Base-by-base conservation (phyloP, 306 rosid species). In the Prunus kanzakura region DNA sequence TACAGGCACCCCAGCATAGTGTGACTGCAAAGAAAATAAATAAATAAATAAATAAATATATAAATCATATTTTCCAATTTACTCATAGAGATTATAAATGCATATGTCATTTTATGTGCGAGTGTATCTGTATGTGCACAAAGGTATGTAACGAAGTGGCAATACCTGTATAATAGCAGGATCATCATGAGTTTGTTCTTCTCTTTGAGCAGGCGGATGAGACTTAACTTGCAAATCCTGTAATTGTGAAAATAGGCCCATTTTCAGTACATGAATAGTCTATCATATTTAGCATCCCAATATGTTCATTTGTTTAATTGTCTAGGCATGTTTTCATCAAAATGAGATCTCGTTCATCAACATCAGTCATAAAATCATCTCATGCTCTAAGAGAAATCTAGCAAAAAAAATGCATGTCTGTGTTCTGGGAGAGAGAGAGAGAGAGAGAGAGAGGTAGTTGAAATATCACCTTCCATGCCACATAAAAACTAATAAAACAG, bases 211-310 rank as follows among this genome's bases (percentile, higher is more conserved):
- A 61, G 89, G 57, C 19, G 88, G 69, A 27, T 87, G 69, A 57
- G 92, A 32, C 85, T 87, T 87, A 64, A 90, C 85, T 87, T 90
- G 91, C 88, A 93, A 87, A 86, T 84, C 83, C 97, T 93, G 84
- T 58, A 80, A 85, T 47, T 46, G 8, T 49, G 25, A 10, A 45
- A 58, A 74, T 13, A 16, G 19, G 25, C 3, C 2, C 20, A 56
- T 56, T 71, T 35, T 22, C 38, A 72, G 11, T 14, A 22, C 61
- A 35, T 55, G 49, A 13, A 47, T 7, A 57, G 11, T 52, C 75
- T 38, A 50, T 20, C 6, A 69, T 11, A 30, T 52, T 69, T 9
- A 52, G 18, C 63, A 71, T 35, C 35, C 49, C 66, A 27, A 35
- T 25, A 51, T 50, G n/a, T 32, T 29, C 46, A 18, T 29, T 11